Evolutionary conservation across 176 grass and related monocot genomes (phyloP), one percentile per base, ranked within the genome.

Genomic region (Carex cristatella): DNA sequence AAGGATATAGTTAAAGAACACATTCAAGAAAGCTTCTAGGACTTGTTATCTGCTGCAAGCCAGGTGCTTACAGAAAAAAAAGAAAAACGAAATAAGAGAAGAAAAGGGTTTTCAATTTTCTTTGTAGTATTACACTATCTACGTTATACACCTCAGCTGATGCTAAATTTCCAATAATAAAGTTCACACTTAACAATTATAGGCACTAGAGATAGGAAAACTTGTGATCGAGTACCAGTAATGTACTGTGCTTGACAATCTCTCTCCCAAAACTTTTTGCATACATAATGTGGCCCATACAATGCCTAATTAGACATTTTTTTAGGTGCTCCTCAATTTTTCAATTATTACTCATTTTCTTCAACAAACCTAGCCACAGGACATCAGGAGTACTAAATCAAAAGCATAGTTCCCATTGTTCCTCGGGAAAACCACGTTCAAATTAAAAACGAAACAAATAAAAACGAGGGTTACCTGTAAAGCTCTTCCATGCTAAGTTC

Each of bases 401-500:
- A 73, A 73, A 23, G 2, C 15, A 73, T 48, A 27, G 48, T 51
- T 40, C 38, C 5, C 38, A 40, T 40, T 40, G 38, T 40, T 40
- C 38, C 4, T 5, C 38, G 4, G 38, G 4, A 40, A 4, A 40
- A 40, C 38, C 38, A 40, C 38, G 38, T 40, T 0, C 4, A 40
- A 40, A 40, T 5, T 32, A 32, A 8, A 73, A 23, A 57, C 64
- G 12, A 63, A 77, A 74, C 3, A 76, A 71, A 77, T 16, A 51
- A 48, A 49, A 83, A 15, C 13, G 14, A 31, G 27, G 28, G 4
- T 19, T 32, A 89, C 88, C 79, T 86, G 15, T 86, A 83, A n/a
- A 86, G 83, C 57, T 86, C 87, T 83, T 89, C 88, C 38, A 89
- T 79, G 31, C 84, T 83, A 31, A 90, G 88, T 53, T 85, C 88